Conservation (phyloP, 805 yeast genomes). For the Saccharomycopsis javanensis region DNA sequence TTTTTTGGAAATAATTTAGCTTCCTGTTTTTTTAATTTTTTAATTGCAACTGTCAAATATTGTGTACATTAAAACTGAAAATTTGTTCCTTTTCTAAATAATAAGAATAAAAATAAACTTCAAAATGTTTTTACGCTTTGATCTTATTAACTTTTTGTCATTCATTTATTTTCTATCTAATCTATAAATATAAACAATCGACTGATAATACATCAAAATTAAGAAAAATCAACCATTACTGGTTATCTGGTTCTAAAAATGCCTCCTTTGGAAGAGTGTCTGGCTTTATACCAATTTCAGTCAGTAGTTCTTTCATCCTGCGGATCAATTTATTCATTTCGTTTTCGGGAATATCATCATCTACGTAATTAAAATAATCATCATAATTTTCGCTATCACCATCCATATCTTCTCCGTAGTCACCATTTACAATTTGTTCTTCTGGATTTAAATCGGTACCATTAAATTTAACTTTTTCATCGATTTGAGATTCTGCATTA, state of each 20-base stretch:
- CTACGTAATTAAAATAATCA: conserved; percentile 14
- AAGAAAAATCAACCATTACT: neutral
- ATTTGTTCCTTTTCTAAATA: no score
- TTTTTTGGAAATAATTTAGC: no score
- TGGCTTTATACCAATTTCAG: neutral
- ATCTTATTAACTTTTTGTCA: no score
- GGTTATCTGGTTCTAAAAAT: neutral
- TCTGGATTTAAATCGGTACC: neutral
- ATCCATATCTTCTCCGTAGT: neutral
- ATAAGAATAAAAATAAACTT: no score
- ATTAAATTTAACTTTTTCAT: neutral
- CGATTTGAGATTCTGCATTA: neutral
- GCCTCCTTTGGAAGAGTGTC: neutral
- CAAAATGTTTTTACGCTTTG: no score
- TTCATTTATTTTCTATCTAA: no score
- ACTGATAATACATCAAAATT: no score
- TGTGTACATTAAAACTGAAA: no score
- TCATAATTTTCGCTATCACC: neutral
- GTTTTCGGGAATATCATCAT: conserved; percentile 20
- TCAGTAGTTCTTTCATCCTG: conserved; percentile 24
- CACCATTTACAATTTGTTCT: neutral
- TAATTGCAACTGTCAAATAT: no score
- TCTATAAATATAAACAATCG: no score
- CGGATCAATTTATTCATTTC: conserved; percentile 22
- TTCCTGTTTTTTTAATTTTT: no score